These are phyloP conservation scores for Mrakia blollopis DNA, from an alignment of 768 basidiomycete genomes.

Conservation along the genomic window DNA sequence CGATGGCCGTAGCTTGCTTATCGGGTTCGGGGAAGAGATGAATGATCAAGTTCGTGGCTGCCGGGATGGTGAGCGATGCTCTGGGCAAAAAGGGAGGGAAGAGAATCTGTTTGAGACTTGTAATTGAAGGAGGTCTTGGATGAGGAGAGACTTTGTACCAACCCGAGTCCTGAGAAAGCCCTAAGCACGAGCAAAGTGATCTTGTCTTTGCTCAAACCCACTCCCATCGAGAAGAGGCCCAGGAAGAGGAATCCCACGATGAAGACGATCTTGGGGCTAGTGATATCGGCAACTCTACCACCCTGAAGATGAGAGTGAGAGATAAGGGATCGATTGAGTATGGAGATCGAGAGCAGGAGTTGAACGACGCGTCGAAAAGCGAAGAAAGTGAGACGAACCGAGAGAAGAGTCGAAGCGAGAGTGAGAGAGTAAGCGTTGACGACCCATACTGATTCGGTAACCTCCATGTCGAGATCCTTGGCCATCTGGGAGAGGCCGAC, in stretches of 20 bases:
- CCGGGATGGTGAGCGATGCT: neutral
- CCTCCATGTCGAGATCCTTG: neutral
- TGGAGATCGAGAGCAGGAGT: neutral
- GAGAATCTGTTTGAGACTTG: neutral
- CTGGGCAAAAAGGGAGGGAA: neutral
- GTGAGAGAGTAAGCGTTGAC: conserved; percentile 20
- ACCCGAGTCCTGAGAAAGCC: conserved; percentile 39
- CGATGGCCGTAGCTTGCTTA: neutral
- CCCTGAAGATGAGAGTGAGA: conserved; percentile 32
- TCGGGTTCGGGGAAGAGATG: conserved; percentile 51
- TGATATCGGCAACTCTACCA: conserved; percentile 39
- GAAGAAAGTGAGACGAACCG: neutral
- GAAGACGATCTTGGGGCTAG: conserved; percentile 22
- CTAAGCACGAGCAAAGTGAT: conserved; percentile 43
- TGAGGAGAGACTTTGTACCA: conserved; percentile 23
- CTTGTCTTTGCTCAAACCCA: conserved; percentile 36
- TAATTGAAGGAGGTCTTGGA: conserved; percentile 1
- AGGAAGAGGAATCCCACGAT: conserved; percentile 12
- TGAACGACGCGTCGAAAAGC: neutral
- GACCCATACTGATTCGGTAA: neutral
- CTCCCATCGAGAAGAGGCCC: neutral
- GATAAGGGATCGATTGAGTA: neutral
- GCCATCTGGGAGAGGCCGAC: neutral
- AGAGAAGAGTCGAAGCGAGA: neutral
- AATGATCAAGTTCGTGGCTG: conserved; percentile 49